Percentiles rank a stretch among this genome's conserved stretches.
Conservation (phyloP, 352 stramenopile genomes). For the Globisporangium uncinulatum region DNA sequence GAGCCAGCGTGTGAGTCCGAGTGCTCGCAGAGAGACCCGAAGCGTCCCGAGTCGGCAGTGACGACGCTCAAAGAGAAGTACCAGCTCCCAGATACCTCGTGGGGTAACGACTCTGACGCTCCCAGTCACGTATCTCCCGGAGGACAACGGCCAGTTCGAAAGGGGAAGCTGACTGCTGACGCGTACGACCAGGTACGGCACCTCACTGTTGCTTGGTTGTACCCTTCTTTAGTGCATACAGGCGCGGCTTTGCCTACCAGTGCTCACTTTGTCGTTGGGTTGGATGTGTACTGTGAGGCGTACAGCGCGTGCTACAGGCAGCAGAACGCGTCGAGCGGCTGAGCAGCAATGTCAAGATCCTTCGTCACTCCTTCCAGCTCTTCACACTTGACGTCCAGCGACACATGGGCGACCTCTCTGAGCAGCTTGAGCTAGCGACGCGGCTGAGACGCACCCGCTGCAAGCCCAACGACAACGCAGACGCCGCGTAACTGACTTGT, state of each 20-base stretch:
- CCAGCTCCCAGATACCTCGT: slow-evolving; percentile 29
- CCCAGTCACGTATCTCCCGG: not conserved
- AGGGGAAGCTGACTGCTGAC: slow-evolving; percentile 20
- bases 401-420: slow-evolving; percentile 45
- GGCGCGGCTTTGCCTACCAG: too few species aligned
- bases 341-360: slow-evolving; percentile 29
- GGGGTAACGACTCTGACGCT: slow-evolving; percentile 5
- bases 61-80: slow-evolving; percentile 44
- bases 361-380: slow-evolving; percentile 50
- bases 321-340: slow-evolving; percentile 33
- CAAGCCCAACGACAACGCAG: not conserved
- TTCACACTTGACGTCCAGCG: slow-evolving; percentile 46
- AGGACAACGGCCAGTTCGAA: not conserved
- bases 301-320: slow-evolving; percentile 24
- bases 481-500: too few species aligned
- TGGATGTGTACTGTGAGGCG: not conserved
- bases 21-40: not conserved
- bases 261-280: not conserved
- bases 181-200: slow-evolving; percentile 28
- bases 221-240: too few species aligned
- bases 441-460: not conserved
- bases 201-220: too few species aligned
- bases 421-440: slow-evolving; percentile 33
- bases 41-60: not conserved
- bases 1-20: not conserved